These are phyloP conservation scores for Kuraishia hungarica DNA, from an alignment of 805 yeast species.

Conservation along the genomic window DNA sequence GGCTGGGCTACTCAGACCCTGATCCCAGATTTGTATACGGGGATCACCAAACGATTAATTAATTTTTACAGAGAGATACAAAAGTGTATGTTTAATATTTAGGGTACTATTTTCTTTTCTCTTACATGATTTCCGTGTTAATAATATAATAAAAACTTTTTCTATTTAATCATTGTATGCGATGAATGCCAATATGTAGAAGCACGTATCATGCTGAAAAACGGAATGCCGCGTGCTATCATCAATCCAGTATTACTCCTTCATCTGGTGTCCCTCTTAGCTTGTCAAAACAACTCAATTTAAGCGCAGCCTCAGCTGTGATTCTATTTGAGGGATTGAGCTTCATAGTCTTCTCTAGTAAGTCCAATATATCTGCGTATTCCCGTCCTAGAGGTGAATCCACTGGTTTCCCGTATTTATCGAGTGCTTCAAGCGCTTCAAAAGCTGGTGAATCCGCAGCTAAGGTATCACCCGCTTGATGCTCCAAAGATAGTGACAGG, in stretches of 20 bases:
- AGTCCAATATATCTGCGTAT: conserved; percentile 38
- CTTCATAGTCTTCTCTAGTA: conserved; percentile 48
- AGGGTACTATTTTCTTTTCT: not conserved
- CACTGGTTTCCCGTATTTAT: conserved; percentile 29
- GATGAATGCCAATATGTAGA: not conserved
- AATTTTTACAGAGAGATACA: not conserved
- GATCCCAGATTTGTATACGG: not conserved
- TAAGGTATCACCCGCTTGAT: conserved; percentile 44
- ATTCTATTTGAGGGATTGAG: conserved; percentile 50
- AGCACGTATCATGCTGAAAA: not conserved
- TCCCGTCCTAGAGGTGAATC: conserved; percentile 26
- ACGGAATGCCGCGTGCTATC: not conserved
- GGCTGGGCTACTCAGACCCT: too few relatives aligned
- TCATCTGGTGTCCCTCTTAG: conserved; percentile 15
- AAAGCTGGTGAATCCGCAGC: conserved; percentile 67
- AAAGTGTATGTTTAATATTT: not conserved
- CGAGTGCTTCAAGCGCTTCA: conserved; percentile 49
- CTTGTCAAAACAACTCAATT: conserved; percentile 52
- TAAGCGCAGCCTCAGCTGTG: conserved; percentile 48
- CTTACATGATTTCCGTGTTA: not conserved
- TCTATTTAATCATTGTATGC: not conserved
- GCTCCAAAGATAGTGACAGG: conserved; percentile 35
- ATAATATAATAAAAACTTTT: not conserved
- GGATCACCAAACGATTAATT: not conserved
- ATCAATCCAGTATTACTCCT: conserved; percentile 16